Evolutionary conservation across 768 basidiomycete species (phyloP).

Genomic region (Wakefieldia striispora): DNA sequence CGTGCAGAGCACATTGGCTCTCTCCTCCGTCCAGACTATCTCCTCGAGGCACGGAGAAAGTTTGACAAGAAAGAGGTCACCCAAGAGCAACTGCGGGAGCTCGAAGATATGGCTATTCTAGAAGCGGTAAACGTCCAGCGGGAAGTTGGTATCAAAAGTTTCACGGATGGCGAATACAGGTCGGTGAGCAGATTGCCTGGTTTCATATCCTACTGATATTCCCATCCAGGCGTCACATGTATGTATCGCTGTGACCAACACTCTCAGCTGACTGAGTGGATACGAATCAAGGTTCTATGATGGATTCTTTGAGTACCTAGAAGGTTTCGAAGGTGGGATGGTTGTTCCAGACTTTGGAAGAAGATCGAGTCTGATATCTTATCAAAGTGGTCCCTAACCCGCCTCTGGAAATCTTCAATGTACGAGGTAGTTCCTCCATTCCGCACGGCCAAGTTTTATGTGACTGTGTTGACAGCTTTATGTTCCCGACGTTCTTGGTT

Average conservation of each 20-base stretch:
- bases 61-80: constrained; percentile 36
- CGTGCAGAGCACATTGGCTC: constrained; percentile 47
- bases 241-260: background rate
- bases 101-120: constrained; percentile 40
- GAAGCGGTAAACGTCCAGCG: constrained; percentile 38
- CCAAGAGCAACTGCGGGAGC: constrained; percentile 31
- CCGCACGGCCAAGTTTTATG: background rate
- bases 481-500: constrained; percentile 24
- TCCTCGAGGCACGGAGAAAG: constrained; percentile 36
- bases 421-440: background rate
- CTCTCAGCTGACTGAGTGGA: background rate
- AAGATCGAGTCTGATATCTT: constrained; percentile 1
- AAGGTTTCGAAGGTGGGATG: constrained; percentile 25
- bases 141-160: constrained; percentile 40
- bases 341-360: background rate
- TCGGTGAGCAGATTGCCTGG: constrained; percentile 20
- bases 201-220: background rate
- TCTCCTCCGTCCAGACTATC: constrained; percentile 39
- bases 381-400: constrained; percentile 21
- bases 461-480: constrained; percentile 19
- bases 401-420: constrained; percentile 27
- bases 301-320: constrained; percentile 27
- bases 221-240: constrained; percentile 26
- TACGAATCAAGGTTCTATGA: constrained; percentile 22
- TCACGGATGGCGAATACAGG: constrained; percentile 44